Base-by-base conservation (phyloP, 257 asterid genomes). In the Anisodus tanguticus region DNA sequence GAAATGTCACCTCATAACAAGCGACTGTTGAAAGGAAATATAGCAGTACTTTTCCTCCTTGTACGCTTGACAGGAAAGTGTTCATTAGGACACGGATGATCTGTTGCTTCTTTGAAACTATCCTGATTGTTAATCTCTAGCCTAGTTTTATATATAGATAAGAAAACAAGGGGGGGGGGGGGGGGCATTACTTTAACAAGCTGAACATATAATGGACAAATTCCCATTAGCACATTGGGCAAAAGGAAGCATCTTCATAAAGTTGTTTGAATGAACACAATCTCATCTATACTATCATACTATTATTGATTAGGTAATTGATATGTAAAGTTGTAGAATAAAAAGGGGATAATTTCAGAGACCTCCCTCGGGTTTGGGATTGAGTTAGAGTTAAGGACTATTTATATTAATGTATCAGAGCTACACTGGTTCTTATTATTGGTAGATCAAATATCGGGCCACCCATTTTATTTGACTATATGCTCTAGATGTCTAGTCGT, bases 221-320 rank as follows among this genome's bases (percentile, higher is more conserved):
- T 72, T 72, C n/a, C 19, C 80, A 47, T 47, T 19, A 47, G 39
- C 41, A 47, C 59, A 72, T 49, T 72, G 60, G 60, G 60, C 3
- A 47, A 72, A 47, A 47, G 19, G 59, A 47, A 72, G 41, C 58
- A 47, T 47, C 80, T 72, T 72, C 80, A 72, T 72, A 72, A 6
- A 45, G 59, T 72, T 72, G 41, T 31, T 72, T 72, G n/a, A 5
- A 47, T 8, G 41, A 47, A 71, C 37, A n/a, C 79, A 15, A 0
- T 17, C 26, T 58, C 64, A 58, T 58, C 64, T 17, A 58, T 58
- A 58, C 64, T 58, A 58, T 58, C 64, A 17, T 15, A 58, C 64
- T 17, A 58, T 17, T 17, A 15, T 58, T 58, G 64, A 17, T 58
- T 58, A 58, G 64, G 9, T 58, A 58, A 22, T 58, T 58, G 16